A percentile compares a stretch with the other conserved stretches of the same genome.
Evolutionary conservation across 768 basidiomycete genomes (phyloP).

Genomic region (Kwoniella mangroviensis): DNA sequence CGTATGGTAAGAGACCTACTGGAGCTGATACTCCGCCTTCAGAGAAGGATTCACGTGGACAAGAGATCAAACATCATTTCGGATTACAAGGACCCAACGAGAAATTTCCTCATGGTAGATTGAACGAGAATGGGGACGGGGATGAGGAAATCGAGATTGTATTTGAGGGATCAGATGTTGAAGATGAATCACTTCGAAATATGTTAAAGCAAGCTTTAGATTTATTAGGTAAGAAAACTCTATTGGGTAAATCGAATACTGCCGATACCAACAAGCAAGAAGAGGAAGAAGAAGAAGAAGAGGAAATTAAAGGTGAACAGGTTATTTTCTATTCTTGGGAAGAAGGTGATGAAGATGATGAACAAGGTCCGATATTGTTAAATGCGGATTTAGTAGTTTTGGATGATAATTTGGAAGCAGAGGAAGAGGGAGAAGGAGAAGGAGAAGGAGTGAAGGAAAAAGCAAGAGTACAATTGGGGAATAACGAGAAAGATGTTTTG

Average conservation of each 20-base stretch:
- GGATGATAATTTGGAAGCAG: background rate
- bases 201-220: conserved; percentile 29
- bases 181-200: conserved; percentile 18
- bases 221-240: conserved; percentile 12
- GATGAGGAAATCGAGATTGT: conserved; percentile 15
- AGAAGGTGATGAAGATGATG: conserved; percentile 31
- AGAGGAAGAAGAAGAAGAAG: conserved; percentile 8
- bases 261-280: conserved; percentile 2
- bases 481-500: conserved; percentile 31
- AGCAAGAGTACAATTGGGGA: conserved; percentile 8
- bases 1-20: conserved; percentile 18
- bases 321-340: conserved; percentile 24
- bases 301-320: conserved; percentile 9
- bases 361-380: conserved; percentile 12
- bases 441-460: conserved; percentile 3
- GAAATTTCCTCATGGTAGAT: background rate
- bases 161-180: conserved; percentile 15
- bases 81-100: conserved; percentile 15
- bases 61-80: conserved; percentile 12
- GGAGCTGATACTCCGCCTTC: conserved; percentile 14
- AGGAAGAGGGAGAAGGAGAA: background rate
- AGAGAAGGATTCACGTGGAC: conserved; percentile 3
- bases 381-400: conserved; percentile 23
- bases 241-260: background rate
- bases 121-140: background rate